Percentiles rank a stretch among this genome's conserved stretches.
Evolutionary conservation across 176 grass and related monocot species (phyloP).

Genomic region (Oryza nivara): DNA sequence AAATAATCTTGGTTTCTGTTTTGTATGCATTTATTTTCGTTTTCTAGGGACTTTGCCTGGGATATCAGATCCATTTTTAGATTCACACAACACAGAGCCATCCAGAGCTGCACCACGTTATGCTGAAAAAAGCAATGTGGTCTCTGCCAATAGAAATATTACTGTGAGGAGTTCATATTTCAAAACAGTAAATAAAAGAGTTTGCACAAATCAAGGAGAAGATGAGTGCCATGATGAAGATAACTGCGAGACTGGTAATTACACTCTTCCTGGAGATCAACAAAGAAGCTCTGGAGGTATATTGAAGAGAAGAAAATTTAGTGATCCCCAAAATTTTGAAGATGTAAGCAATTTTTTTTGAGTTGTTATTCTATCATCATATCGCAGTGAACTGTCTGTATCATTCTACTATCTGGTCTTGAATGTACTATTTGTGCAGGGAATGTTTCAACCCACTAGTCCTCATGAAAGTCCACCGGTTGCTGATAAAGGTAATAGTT

Average conservation of each 20-base stretch:
- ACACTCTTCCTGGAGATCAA: conserved; percentile 45
- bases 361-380: conserved; percentile 25
- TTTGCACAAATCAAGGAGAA: conserved; percentile 46
- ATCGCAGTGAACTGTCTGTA: conserved; percentile 15
- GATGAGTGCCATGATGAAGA: conserved; percentile 40
- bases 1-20: conserved; percentile 8
- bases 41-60: conserved; percentile 47
- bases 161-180: conserved; percentile 73
- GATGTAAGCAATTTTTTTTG: conserved; percentile 51
- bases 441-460: conserved; percentile 34
- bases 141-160: conserved; percentile 49
- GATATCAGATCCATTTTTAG: conserved; percentile 30
- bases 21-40: conserved; percentile 21
- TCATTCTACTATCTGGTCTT: conserved; percentile 24
- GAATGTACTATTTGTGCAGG: conserved; percentile 59
- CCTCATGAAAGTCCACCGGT: conserved; percentile 32
- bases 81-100: conserved; percentile 27
- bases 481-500: conserved; percentile 62
- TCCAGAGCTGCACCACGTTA: conserved; percentile 25
- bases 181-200: conserved; percentile 51
- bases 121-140: conserved; percentile 45
- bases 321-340: conserved; percentile 40
- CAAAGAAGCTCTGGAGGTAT: conserved; percentile 34
- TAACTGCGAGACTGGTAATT: conserved; percentile 27
- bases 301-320: conserved; percentile 74